Conservation (phyloP, 2,329 filamentous ascomycete species). For the Aspergillus melleus region DNA sequence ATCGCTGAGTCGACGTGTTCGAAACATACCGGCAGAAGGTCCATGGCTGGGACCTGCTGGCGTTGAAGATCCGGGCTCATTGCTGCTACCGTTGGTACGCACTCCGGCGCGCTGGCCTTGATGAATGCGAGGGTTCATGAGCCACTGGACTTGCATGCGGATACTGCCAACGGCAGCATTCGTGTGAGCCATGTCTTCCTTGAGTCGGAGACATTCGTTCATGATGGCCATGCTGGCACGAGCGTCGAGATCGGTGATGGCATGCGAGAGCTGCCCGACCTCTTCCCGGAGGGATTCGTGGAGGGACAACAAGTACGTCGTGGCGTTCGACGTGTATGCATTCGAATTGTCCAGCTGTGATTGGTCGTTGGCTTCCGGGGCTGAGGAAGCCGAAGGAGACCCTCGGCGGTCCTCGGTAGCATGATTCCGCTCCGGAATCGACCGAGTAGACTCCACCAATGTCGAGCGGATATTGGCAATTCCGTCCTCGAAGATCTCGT, state of each 20-base stretch:
- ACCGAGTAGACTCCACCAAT: slow-evolving; percentile 33
- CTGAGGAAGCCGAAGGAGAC: background rate
- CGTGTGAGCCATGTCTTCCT: slow-evolving; percentile 63
- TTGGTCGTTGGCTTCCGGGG: slow-evolving; percentile 13
- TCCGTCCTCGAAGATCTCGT: slow-evolving; percentile 49
- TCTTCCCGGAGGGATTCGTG: slow-evolving; percentile 63
- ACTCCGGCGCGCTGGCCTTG: slow-evolving; percentile 32
- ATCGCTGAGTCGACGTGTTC: slow-evolving; percentile 40
- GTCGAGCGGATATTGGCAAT: slow-evolving; percentile 44
- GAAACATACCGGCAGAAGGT: slow-evolving; percentile 23
- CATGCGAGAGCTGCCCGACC: slow-evolving; percentile 54
- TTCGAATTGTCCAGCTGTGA: slow-evolving; percentile 23
- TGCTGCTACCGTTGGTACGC: slow-evolving; percentile 18
- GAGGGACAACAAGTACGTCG: slow-evolving; percentile 60
- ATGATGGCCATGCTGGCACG: slow-evolving; percentile 63
- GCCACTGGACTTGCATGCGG: slow-evolving; percentile 63
- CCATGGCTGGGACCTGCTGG: slow-evolving; percentile 30
- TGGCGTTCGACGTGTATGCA: slow-evolving; percentile 37
- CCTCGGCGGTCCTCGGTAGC: slow-evolving; percentile 13
- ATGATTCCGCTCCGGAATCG: slow-evolving; percentile 7
- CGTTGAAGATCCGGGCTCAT: slow-evolving; percentile 21
- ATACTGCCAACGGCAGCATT: slow-evolving; percentile 60
- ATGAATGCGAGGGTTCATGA: slow-evolving; percentile 58
- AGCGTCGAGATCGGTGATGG: slow-evolving; percentile 60
- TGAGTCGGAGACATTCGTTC: slow-evolving; percentile 62